These are phyloP conservation scores for Aspergillus sojae DNA, from an alignment of 2,329 filamentous ascomycete species.

Conservation along the genomic window DNA sequence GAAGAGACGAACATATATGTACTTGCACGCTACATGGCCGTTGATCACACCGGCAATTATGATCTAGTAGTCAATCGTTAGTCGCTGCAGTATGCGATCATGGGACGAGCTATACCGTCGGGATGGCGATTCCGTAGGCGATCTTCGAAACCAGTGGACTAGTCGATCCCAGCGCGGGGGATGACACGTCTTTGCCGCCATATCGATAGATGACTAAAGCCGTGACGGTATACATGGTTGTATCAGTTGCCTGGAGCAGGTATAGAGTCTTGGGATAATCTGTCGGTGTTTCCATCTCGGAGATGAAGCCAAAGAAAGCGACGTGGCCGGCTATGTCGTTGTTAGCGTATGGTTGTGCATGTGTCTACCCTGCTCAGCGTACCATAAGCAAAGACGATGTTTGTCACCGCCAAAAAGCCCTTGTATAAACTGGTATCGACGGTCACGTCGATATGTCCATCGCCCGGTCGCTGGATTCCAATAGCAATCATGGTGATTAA, in stretches of 20 bases:
- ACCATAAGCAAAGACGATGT: constrained; percentile 70
- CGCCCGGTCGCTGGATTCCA: constrained; percentile 50
- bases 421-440: constrained; percentile 49
- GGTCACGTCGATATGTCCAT: constrained; percentile 30
- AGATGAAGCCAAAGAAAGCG: constrained; percentile 58
- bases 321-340: constrained; percentile 15
- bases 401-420: constrained; percentile 61
- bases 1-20: constrained; percentile 66
- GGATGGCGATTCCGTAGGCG: constrained; percentile 67
- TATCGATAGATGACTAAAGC: constrained; percentile 68
- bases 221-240: constrained; percentile 63
- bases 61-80: constrained; percentile 42
- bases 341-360: constrained; percentile 55
- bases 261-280: constrained; percentile 63
- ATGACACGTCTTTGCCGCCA: constrained; percentile 60
- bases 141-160: constrained; percentile 58
- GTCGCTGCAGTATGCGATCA: neutral
- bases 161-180: constrained; percentile 66
- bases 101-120: constrained; percentile 29
- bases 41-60: constrained; percentile 70
- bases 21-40: constrained; percentile 64
- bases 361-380: constrained; percentile 33
- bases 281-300: constrained; percentile 61
- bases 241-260: constrained; percentile 59
- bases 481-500: constrained; percentile 66